Evolutionary conservation across 1,139 yeast genomes (phyloP).

Genomic region (Kodamaea sp.): DNA sequence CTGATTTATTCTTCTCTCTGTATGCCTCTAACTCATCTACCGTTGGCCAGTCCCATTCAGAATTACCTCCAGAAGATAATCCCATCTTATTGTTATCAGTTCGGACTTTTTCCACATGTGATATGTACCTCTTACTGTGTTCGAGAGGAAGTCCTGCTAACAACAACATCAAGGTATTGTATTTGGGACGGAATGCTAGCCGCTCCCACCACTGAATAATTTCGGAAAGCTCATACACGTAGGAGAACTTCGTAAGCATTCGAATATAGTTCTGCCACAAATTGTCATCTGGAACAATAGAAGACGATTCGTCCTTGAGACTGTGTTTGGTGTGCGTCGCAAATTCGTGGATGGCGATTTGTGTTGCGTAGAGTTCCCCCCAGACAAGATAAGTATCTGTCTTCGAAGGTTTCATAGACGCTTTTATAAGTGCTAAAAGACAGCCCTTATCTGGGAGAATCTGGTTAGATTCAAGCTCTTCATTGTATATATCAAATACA

Average conservation of each 20-base stretch:
- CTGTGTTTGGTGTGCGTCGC: slow-evolving; percentile 30
- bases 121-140: slow-evolving; percentile 40
- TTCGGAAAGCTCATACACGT: slow-evolving; percentile 50
- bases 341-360: slow-evolving; percentile 62
- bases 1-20: background rate
- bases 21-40: slow-evolving; percentile 10
- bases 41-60: slow-evolving; percentile 18
- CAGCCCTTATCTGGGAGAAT: slow-evolving; percentile 38
- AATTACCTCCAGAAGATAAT: background rate
- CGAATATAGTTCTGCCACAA: slow-evolving; percentile 56
- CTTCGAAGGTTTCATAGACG: slow-evolving; percentile 25
- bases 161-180: slow-evolving; percentile 35
- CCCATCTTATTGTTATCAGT: slow-evolving; percentile 12
- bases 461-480: slow-evolving; percentile 19
- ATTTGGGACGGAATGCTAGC: slow-evolving; percentile 48
- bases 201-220: slow-evolving; percentile 62
- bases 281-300: slow-evolving; percentile 45
- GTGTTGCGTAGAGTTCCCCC: slow-evolving; percentile 58
- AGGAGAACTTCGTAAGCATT: slow-evolving; percentile 49
- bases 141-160: slow-evolving; percentile 43
- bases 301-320: slow-evolving; percentile 18
- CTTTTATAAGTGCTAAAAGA: slow-evolving; percentile 45
- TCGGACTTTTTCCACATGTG: slow-evolving; percentile 35
- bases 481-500: slow-evolving; percentile 12
- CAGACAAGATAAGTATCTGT: slow-evolving; percentile 32